These are phyloP conservation scores for Bacterosira constricta DNA, from an alignment of 108 stramenopile species.

Conservation along the genomic window DNA sequence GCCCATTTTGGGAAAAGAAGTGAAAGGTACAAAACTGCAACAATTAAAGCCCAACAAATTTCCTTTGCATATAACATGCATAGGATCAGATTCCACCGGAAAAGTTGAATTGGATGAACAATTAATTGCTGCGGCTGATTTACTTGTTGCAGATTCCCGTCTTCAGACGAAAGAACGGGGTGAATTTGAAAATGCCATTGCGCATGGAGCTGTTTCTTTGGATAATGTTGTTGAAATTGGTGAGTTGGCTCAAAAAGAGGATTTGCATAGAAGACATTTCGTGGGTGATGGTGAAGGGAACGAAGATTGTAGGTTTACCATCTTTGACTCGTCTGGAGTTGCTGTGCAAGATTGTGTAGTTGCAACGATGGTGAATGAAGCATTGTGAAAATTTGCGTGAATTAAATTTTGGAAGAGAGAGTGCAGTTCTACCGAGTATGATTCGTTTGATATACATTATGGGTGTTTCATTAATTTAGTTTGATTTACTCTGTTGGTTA, in stretches of 20 bases:
- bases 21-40: neutral
- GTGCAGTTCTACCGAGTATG: no score
- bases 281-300: neutral
- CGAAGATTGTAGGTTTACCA: slow-evolving; percentile 54
- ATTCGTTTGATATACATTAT: no score
- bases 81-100: slow-evolving; percentile 76
- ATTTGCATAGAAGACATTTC: slow-evolving; percentile 25
- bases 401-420: no score
- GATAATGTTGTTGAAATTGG: slow-evolving; percentile 58
- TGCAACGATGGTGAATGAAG: slow-evolving; percentile 55
- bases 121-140: slow-evolving; percentile 53
- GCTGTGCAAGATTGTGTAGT: slow-evolving; percentile 76
- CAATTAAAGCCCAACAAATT: neutral
- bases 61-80: slow-evolving; percentile 66
- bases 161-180: slow-evolving; percentile 59
- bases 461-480: no score
- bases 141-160: slow-evolving; percentile 64
- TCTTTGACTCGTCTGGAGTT: slow-evolving; percentile 79
- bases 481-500: no score
- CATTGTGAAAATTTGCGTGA: slow-evolving; percentile 12
- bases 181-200: slow-evolving; percentile 57
- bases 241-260: slow-evolving; percentile 24
- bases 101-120: slow-evolving; percentile 60
- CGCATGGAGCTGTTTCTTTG: slow-evolving; percentile 12
- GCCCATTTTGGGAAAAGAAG: slow-evolving; percentile 37